Evolutionary conservation across 371 early-diverging fungal species (phyloP), one percentile per base, ranked within the genome.

Genomic region (Mucor sp.): DNA sequence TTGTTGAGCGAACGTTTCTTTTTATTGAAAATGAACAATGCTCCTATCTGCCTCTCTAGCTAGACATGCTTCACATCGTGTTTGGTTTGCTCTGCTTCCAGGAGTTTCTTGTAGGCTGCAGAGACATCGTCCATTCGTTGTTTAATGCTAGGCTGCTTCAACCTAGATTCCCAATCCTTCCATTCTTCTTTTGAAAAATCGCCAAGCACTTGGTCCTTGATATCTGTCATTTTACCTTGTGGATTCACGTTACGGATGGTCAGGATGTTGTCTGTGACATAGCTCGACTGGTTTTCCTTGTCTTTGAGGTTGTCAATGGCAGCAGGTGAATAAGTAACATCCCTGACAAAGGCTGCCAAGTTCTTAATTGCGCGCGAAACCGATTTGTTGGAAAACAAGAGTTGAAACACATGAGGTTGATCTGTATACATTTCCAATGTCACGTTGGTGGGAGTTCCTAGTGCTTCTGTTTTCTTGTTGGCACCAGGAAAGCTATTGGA

Each of bases 381-480:
- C 6, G 67, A 21, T 53, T 72, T 72, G 25, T 73, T 74, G 0
- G 72, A 67, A 17, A 80, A 67, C 47, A 90, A 72, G 58, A 89
- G 72, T 25, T 87, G 87, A 67, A 92, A 94, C 6, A 92, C 93
- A 64, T 94, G 94, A 4, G 91, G 87, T 87, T 93, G 93, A 64
- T 93, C 94, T 6, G 76, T 79, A 68, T 87, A 93, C 32, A 78
- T 33, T 60, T 82, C 80, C 11, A 80, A 50, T 19, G 60, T 62
- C 2, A 83, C 74, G 7, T 68, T n/a, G 5, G 78, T 77, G 2
- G 75, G 70, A 17, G 23, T 12, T 3, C 43, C 62, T 6, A 58
- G 17, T 3, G 44, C 27, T 55, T 12, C 23, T 11, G 33, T 61
- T 8, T 67, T 63, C 56, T 47, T 71, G 11, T 61, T 58, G 33